phyloP scores from a whole-genome alignment of 176 grass and related monocot genomes.

The Lolium perenne region DNA sequence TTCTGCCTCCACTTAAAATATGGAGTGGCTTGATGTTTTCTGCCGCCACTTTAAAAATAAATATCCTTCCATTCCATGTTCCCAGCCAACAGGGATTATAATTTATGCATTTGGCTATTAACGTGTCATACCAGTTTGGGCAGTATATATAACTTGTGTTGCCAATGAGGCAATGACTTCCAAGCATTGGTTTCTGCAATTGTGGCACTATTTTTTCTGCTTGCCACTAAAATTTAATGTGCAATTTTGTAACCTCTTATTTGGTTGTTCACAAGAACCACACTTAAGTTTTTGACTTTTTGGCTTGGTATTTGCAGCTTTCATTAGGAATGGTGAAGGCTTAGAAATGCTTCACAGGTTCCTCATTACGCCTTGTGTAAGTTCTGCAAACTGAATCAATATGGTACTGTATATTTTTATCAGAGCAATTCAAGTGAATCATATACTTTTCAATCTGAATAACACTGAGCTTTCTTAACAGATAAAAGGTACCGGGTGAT shows the following conservation, averaged over 20 bases:
- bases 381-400: neutral
- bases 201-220: neutral
- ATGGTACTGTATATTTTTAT: neutral
- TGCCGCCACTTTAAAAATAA: neutral
- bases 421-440: neutral
- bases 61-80: neutral
- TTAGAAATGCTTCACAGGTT: constrained; percentile 46
- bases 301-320: constrained; percentile 40
- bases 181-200: neutral
- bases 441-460: constrained; percentile 2
- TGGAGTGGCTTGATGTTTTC: neutral
- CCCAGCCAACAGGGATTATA: neutral
- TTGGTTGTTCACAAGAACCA: constrained; percentile 3
- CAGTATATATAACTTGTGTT: neutral
- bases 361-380: constrained; percentile 56
- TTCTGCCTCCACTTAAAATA: too few species aligned
- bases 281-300: constrained; percentile 20
- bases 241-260: neutral
- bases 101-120: neutral
- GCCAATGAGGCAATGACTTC: neutral
- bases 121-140: neutral
- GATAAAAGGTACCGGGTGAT: constrained; percentile 10
- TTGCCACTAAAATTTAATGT: neutral
- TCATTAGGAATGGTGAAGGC: constrained; percentile 45
- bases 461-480: neutral